Percentiles rank a stretch among this genome's conserved stretches.
Evolutionary conservation across 371 early-diverging fungal species (phyloP).

Genomic region (Circinella umbellata): DNA sequence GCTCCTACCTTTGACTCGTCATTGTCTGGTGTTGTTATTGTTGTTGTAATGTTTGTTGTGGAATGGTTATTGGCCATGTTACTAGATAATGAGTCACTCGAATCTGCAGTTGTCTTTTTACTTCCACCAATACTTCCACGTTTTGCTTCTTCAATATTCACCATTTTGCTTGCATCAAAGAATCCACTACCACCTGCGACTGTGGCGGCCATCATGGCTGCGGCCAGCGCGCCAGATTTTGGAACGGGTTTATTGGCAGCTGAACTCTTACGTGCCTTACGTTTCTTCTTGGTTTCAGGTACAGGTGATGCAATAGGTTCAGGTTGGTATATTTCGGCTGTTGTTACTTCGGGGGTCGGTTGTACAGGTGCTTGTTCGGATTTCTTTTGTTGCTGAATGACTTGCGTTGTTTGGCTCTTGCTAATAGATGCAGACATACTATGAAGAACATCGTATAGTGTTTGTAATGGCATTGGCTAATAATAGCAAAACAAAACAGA

Average conservation of each 20-base stretch:
- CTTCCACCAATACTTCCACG: not conserved
- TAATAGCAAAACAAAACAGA: too few relatives aligned
- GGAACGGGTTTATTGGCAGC: conserved; percentile 33
- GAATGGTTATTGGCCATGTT: not conserved
- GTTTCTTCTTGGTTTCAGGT: conserved; percentile 35
- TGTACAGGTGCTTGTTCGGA: conserved; percentile 5
- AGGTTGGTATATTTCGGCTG: conserved; percentile 24
- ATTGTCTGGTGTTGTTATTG: not conserved
- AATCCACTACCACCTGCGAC: conserved; percentile 52
- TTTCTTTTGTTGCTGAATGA: conserved; percentile 11
- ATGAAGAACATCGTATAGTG: conserved; percentile 44
- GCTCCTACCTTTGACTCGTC: not conserved
- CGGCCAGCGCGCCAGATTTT: conserved; percentile 52
- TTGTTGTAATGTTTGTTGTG: not conserved
- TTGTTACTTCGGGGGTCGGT: conserved; percentile 7
- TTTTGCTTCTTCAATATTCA: conserved; percentile 21
- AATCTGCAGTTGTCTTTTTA: conserved; percentile 1
- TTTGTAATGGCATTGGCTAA: conserved; percentile 45
- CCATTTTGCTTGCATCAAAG: conserved; percentile 36
- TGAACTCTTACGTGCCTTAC: conserved; percentile 38
- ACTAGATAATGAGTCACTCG: not conserved
- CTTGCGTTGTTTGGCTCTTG: conserved; percentile 33
- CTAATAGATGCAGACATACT: conserved; percentile 40
- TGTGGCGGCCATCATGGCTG: conserved; percentile 59
- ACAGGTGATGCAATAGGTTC: conserved; percentile 24